A percentile compares a stretch with the other conserved stretches of the same genome.
Evolutionary conservation across 371 early-diverging fungal genomes (phyloP).

Genomic region (Mucor irregularis): DNA sequence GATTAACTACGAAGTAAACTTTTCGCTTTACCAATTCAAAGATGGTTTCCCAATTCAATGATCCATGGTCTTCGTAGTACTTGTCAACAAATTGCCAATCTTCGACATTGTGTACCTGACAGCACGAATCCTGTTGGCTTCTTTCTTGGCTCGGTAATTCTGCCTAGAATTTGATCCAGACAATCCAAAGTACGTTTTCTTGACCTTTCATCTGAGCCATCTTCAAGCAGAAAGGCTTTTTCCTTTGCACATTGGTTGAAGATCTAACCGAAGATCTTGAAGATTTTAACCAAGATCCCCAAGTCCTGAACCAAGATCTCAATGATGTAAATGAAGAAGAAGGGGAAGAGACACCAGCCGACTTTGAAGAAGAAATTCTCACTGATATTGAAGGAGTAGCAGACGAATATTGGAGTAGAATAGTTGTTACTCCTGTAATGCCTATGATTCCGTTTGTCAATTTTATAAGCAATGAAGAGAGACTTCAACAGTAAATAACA

Average conservation of each 20-base stretch:
- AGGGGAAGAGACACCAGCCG: too few relatives aligned
- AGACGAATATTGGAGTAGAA: too few relatives aligned
- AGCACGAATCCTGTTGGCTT: constrained; percentile 6
- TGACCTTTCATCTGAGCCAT: constrained; percentile 5
- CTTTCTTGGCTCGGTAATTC: constrained; percentile 4
- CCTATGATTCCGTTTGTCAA: too few relatives aligned
- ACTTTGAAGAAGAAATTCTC: too few relatives aligned
- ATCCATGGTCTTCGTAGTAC: constrained; percentile 8
- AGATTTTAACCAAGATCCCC: too few relatives aligned
- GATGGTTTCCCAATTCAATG: constrained; percentile 11
- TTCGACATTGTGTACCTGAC: constrained; percentile 1
- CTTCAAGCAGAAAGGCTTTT: constrained; percentile 16
- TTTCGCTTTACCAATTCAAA: constrained; percentile 14
- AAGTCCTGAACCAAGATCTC: too few relatives aligned
- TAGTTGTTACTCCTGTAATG: too few relatives aligned
- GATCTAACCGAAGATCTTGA: too few relatives aligned
- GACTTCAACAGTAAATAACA: too few relatives aligned
- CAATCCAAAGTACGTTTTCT: constrained; percentile 6
- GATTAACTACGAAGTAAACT: constrained; percentile 8
- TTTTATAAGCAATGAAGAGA: too few relatives aligned
- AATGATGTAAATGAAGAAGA: too few relatives aligned
- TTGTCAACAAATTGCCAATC: constrained; percentile 17
- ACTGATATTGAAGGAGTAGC: too few relatives aligned
- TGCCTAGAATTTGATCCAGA: constrained; percentile 8
- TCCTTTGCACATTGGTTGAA: constrained; percentile 10